phyloP scores from a whole-genome alignment of 139 green algal genomes.

The Picochlorum sp. region DNA sequence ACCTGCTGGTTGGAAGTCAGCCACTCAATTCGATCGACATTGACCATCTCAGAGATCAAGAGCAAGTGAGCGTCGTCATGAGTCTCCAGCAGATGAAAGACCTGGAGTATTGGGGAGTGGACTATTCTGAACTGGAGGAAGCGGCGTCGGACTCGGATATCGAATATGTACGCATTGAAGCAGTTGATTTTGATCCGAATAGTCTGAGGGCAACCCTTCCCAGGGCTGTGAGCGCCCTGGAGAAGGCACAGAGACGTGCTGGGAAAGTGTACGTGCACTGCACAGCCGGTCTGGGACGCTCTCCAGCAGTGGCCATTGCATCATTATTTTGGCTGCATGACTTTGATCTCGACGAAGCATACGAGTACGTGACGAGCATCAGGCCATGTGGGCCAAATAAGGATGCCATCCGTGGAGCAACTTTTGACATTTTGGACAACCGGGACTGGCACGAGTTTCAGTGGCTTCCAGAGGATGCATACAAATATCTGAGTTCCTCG shows the following conservation, averaged over 20 bases:
- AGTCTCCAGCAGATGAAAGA: constrained; percentile 58
- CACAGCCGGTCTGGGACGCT: constrained; percentile 12
- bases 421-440: constrained; percentile 43
- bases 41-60: constrained; percentile 15
- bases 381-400: constrained; percentile 68
- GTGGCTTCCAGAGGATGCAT: constrained; percentile 20
- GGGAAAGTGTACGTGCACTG: constrained; percentile 14
- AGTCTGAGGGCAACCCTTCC: constrained; percentile 55
- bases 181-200: constrained; percentile 64
- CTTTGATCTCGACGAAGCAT: constrained; percentile 54
- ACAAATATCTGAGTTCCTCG: constrained; percentile 8
- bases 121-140: constrained; percentile 22
- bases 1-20: constrained; percentile 51
- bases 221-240: constrained; percentile 23
- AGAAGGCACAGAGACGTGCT: constrained; percentile 5
- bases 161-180: constrained; percentile 33
- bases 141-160: constrained; percentile 32
- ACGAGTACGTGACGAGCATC: constrained; percentile 56
- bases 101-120: constrained; percentile 28
- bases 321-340: constrained; percentile 47
- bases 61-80: constrained; percentile 16
- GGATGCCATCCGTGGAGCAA: constrained; percentile 61
- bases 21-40: constrained; percentile 40
- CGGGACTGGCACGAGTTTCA: constrained; percentile 25
- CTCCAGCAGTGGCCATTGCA: constrained; percentile 59